Percentiles rank a stretch among this genome's conserved stretches.
Evolutionary conservation across 148 eudicot genomes (phyloP).

Genomic region (Persicaria tinctoria): DNA sequence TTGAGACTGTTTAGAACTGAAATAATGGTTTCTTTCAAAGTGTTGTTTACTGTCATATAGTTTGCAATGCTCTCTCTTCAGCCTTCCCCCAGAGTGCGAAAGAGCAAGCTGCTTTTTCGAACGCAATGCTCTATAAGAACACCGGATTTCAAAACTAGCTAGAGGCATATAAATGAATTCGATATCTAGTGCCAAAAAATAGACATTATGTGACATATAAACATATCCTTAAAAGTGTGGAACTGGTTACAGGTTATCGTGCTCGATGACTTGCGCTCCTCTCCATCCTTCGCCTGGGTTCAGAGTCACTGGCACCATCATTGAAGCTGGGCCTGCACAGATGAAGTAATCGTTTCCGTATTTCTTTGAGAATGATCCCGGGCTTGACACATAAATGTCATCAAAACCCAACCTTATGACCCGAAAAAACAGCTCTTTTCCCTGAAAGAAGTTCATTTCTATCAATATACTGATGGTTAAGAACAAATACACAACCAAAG

Average conservation of each 20-base stretch:
- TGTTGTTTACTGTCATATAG: background rate
- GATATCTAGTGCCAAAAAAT: background rate
- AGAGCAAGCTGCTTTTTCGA: no score
- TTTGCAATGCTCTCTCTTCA: background rate
- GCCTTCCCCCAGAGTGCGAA: no score
- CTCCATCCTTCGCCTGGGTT: constrained; percentile 82
- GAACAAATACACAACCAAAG: background rate
- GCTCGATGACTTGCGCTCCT: constrained; percentile 87
- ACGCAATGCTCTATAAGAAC: no score
- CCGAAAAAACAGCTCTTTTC: constrained; percentile 57
- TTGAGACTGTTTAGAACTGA: background rate
- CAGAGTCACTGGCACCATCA: constrained; percentile 62
- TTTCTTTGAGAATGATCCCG: constrained; percentile 59
- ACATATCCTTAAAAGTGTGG: constrained; percentile 14
- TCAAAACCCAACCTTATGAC: constrained; percentile 73
- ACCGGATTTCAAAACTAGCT: background rate
- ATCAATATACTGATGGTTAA: background rate
- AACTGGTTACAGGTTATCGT: constrained; percentile 53
- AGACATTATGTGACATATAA: background rate
- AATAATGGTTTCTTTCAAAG: background rate
- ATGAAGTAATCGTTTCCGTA: constrained; percentile 69
- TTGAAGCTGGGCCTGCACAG: constrained; percentile 82
- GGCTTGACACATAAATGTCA: constrained; percentile 72
- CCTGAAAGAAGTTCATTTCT: constrained; percentile 32
- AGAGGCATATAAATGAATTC: background rate